Evolutionary conservation across 768 basidiomycete species (phyloP).

Genomic region (Amanita fuliginea): DNA sequence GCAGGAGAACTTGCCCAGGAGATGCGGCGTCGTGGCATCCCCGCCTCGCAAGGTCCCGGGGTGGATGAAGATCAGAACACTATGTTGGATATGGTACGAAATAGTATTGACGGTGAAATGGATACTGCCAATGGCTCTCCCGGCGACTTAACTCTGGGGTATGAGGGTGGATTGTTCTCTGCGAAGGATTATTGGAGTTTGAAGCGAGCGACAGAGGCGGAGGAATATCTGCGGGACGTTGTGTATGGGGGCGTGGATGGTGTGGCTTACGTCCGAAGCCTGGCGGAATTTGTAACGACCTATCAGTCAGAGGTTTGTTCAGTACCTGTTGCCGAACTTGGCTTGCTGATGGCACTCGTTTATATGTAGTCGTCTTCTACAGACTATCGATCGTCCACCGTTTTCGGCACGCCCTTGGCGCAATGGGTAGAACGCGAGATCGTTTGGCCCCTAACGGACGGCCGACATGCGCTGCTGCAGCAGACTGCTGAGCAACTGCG

Average conservation of each 20-base stretch:
- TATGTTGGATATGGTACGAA: conserved; percentile 21
- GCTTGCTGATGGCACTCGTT: background rate
- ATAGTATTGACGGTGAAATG: conserved; percentile 25
- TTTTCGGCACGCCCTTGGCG: conserved; percentile 26
- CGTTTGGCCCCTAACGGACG: conserved; percentile 36
- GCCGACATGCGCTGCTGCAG: conserved; percentile 33
- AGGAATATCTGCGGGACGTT: conserved; percentile 59
- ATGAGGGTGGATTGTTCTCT: conserved; percentile 10
- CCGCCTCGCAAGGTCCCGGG: conserved; percentile 11
- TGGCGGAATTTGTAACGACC: conserved; percentile 56
- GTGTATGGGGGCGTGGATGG: conserved; percentile 77
- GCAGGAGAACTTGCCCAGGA: conserved; percentile 35
- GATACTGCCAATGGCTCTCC: conserved; percentile 7
- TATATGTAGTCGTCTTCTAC: background rate
- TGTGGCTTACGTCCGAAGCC: conserved; percentile 62
- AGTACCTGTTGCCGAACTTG: background rate
- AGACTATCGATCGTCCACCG: conserved; percentile 1
- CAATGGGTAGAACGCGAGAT: conserved; percentile 33
- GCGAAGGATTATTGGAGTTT: conserved; percentile 35
- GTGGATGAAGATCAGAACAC: conserved; percentile 21
- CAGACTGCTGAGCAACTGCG: conserved; percentile 25
- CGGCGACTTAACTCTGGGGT: conserved; percentile 10
- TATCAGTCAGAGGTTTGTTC: conserved; percentile 12
- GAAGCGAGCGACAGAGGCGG: conserved; percentile 39
- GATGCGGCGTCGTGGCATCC: conserved; percentile 22